A percentile compares a stretch with the other conserved stretches of the same genome.
Evolutionary conservation across 768 basidiomycete genomes (phyloP).

Genomic region (Mycena vitilis): DNA sequence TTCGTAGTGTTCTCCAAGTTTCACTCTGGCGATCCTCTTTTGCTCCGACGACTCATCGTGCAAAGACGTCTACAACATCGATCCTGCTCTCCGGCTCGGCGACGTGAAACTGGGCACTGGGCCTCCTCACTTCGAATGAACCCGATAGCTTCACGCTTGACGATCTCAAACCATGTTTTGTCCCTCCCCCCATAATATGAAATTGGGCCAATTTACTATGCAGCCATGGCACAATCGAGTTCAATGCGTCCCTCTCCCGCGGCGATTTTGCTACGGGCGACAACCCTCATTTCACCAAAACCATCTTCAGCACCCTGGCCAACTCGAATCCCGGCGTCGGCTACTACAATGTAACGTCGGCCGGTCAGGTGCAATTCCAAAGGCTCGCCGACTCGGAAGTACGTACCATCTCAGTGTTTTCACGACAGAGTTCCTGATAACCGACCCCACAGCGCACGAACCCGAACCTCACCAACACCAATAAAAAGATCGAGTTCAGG

Average conservation of each 20-base stretch:
- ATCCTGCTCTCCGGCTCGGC: conserved; percentile 25
- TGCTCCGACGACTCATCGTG: neutral
- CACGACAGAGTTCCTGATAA: neutral
- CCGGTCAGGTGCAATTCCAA: conserved; percentile 29
- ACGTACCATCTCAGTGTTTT: neutral
- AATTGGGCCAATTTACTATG: neutral
- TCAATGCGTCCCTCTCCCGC: conserved; percentile 36
- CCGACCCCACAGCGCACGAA: conserved; percentile 26
- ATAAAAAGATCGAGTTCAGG: conserved; percentile 34
- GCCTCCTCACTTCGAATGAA: conserved; percentile 35
- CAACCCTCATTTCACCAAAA: conserved; percentile 34
- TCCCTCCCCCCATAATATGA: neutral
- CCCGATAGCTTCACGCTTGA: conserved; percentile 35
- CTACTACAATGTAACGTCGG: conserved; percentile 35
- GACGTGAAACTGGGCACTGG: conserved; percentile 33
- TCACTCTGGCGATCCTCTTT: no score
- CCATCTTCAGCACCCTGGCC: conserved; percentile 33
- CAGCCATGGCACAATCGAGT: conserved; percentile 35
- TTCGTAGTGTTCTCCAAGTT: conserved; percentile 24
- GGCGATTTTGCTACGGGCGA: conserved; percentile 35
- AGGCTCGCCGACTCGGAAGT: conserved; percentile 31
- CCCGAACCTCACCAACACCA: conserved; percentile 33
- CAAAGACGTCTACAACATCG: conserved; percentile 35
- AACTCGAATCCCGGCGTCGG: conserved; percentile 35
- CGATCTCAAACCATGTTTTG: conserved; percentile 34